A percentile compares a stretch with the other conserved stretches of the same genome.
Evolutionary conservation across 371 early-diverging fungal species (phyloP).

Genomic region (Lichtheimia ornata): DNA sequence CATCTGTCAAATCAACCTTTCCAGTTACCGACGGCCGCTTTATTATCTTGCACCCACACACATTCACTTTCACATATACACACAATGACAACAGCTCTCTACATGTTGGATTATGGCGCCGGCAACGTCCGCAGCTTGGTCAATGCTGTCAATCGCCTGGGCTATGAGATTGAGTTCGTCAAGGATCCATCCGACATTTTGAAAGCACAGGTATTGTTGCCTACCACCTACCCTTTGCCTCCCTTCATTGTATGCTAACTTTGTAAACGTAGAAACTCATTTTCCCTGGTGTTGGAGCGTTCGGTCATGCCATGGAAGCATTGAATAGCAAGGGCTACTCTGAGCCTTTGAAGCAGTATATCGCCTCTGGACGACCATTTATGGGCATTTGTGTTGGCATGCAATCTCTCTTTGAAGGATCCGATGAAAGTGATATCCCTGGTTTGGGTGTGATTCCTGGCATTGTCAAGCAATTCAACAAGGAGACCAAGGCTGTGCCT

Average conservation of each 20-base stretch:
- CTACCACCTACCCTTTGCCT: too few species aligned
- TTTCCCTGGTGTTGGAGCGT: constrained; percentile 98
- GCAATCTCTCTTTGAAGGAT: constrained; percentile 93
- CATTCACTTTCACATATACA: background rate
- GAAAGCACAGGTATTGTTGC: constrained; percentile 79
- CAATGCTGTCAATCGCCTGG: constrained; percentile 90
- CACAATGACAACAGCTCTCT: constrained; percentile 57
- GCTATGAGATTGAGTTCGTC: constrained; percentile 81
- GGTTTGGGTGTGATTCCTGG: constrained; percentile 90
- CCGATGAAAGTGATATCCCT: constrained; percentile 80
- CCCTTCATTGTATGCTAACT: too few species aligned
- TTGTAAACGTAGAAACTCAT: constrained; percentile 78
- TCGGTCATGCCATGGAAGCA: constrained; percentile 88
- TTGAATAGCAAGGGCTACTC: constrained; percentile 75
- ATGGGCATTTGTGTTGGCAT: constrained; percentile 98
- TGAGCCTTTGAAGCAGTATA: constrained; percentile 81
- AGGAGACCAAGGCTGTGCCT: constrained; percentile 81
- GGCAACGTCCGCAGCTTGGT: constrained; percentile 96
- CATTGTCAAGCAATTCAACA: constrained; percentile 68
- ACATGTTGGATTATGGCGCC: constrained; percentile 96
- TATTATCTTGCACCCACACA: background rate
- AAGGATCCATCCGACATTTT: constrained; percentile 76
- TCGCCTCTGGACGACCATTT: constrained; percentile 85
- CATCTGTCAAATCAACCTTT: background rate
- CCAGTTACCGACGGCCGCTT: background rate